Evolutionary conservation across 805 yeast genomes (phyloP).

Genomic region (Sporopachydermia quercuum): DNA sequence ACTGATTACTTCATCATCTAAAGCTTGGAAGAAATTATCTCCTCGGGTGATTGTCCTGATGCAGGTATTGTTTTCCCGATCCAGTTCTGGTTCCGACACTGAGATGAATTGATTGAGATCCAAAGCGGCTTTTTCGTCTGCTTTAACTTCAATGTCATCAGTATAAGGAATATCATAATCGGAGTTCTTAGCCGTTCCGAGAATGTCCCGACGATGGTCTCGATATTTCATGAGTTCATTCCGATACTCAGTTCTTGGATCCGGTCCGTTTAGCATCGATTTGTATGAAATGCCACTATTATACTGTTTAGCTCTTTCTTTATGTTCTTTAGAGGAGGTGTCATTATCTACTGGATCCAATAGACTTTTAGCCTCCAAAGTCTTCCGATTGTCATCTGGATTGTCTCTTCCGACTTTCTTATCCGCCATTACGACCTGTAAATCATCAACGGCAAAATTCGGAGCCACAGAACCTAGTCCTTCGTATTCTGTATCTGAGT

Average conservation of each 20-base stretch:
- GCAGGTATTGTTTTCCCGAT: conserved; percentile 39
- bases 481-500: conserved; percentile 15
- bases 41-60: conserved; percentile 61
- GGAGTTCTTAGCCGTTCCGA: conserved; percentile 28
- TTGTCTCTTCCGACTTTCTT: conserved; percentile 16
- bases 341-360: conserved; percentile 4
- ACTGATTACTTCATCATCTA: conserved; percentile 9
- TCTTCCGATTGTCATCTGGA: neutral
- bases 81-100: conserved; percentile 40
- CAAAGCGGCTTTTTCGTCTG: conserved; percentile 45
- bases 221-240: conserved; percentile 7
- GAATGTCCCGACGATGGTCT: conserved; percentile 31
- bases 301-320: conserved; percentile 6
- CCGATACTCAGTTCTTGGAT: conserved; percentile 6
- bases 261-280: conserved; percentile 12
- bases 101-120: conserved; percentile 36
- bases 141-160: conserved; percentile 47
- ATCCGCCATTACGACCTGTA: conserved; percentile 7
- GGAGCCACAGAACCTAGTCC: conserved; percentile 23
- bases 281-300: conserved; percentile 8
- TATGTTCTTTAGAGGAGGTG: conserved; percentile 4
- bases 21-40: conserved; percentile 33
- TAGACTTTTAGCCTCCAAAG: conserved; percentile 20
- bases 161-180: conserved; percentile 41
- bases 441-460: conserved; percentile 33